Conservation (phyloP, 306 rosid genomes). For the Hippophae tibetana region DNA sequence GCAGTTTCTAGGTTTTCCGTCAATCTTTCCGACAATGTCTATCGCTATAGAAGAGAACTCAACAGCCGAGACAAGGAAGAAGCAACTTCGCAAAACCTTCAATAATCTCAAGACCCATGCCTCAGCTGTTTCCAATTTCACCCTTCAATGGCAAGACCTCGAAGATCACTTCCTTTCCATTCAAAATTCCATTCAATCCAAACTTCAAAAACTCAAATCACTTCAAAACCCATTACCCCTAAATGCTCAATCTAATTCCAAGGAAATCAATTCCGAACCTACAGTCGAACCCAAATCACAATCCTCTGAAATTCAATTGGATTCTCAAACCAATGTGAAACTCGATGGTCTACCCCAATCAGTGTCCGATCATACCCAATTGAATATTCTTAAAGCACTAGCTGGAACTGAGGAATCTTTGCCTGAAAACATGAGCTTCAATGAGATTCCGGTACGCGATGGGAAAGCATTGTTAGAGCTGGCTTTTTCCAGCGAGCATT, state of each 20-base stretch:
- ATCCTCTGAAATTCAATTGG: not conserved
- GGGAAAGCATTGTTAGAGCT: slow-evolving; percentile 19
- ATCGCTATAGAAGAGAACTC: slow-evolving; percentile 9
- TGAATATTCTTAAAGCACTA: not conserved
- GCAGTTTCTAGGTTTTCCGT: too few species aligned
- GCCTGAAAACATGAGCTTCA: not conserved
- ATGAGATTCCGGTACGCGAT: slow-evolving; percentile 14
- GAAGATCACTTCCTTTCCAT: slow-evolving; percentile 28
- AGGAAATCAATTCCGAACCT: not conserved
- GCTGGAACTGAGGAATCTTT: not conserved
- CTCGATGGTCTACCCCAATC: too few species aligned
- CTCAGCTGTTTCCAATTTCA: slow-evolving; percentile 31
- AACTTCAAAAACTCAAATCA: slow-evolving; percentile 1
- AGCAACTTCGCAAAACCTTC: slow-evolving; percentile 24
- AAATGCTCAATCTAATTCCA: slow-evolving; percentile 5
- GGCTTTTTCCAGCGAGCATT: slow-evolving; percentile 9
- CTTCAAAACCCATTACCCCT: not conserved
- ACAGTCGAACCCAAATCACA: not conserved
- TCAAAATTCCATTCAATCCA: slow-evolving; percentile 19
- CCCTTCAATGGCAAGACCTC: slow-evolving; percentile 41
- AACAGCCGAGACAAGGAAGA: not conserved
- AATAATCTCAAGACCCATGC: slow-evolving; percentile 33
- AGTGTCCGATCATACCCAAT: too few species aligned
- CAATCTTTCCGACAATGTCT: slow-evolving; percentile 5
- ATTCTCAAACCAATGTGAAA: not conserved